A percentile compares a stretch with the other conserved stretches of the same genome.
phyloP scores from a whole-genome alignment of 345 rosid species.

The Eucalyptus coolabah region DNA sequence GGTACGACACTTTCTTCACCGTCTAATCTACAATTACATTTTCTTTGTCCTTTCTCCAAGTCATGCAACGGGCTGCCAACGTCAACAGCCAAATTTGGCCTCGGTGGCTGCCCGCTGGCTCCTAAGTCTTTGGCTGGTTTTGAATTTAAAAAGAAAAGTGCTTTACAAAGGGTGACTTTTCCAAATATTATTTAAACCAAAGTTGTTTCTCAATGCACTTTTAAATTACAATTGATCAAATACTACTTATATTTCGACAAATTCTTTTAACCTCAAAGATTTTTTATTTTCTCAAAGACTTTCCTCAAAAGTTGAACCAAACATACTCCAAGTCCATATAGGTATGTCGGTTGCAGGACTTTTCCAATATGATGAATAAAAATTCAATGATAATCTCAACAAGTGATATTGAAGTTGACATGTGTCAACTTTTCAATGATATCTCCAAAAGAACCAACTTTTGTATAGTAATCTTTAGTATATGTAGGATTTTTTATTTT shows the following conservation, averaged over 20 bases:
- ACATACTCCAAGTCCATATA: not conserved
- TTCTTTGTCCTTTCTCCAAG: not conserved
- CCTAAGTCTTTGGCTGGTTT: too few species aligned
- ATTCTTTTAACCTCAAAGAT: accelerated
- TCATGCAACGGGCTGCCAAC: too few species aligned
- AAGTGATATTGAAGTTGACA: not conserved
- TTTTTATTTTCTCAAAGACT: not conserved
- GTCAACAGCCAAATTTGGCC: too few species aligned
- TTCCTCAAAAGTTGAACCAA: accelerated
- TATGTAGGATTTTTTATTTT: not conserved
- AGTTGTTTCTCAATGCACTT: too few species aligned
- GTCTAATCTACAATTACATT: not conserved
- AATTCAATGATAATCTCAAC: not conserved
- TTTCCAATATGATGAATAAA: not conserved
- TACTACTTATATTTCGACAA: too few species aligned
- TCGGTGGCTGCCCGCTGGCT: too few species aligned
- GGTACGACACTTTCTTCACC: not conserved
- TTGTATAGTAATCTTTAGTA: not conserved
- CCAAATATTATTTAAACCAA: too few species aligned
- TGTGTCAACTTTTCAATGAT: not conserved
- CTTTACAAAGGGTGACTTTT: too few species aligned
- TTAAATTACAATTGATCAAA: too few species aligned
- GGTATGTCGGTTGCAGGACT: not conserved
- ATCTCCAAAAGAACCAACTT: not conserved
- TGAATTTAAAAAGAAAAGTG: too few species aligned